Conservation (phyloP, 176 grass and related monocot genomes). For the Pharus latifolius region DNA sequence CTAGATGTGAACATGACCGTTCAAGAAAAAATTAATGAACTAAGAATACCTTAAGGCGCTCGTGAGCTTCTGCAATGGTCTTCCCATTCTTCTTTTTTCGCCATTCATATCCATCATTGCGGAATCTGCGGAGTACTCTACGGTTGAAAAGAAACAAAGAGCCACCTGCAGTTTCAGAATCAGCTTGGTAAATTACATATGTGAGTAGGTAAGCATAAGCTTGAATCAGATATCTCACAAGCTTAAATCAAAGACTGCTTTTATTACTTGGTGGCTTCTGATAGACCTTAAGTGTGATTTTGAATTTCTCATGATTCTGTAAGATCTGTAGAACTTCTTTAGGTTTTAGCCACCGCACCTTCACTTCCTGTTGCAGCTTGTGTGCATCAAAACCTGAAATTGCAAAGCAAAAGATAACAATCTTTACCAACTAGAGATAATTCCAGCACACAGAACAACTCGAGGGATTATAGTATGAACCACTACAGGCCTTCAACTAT, state of each 20-base stretch:
- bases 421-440: background rate
- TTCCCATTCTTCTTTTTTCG: slow-evolving; percentile 63
- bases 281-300: slow-evolving; percentile 30
- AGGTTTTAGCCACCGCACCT: slow-evolving; percentile 71
- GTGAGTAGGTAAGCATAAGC: background rate
- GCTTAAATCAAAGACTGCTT: slow-evolving; percentile 5
- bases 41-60: slow-evolving; percentile 63
- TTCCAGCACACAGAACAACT: background rate
- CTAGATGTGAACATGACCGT: background rate
- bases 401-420: background rate
- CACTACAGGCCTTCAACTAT: background rate
- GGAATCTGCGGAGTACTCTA: slow-evolving; percentile 70
- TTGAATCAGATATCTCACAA: slow-evolving; percentile 17
- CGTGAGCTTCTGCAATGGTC: slow-evolving; percentile 65
- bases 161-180: slow-evolving; percentile 54
- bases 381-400: slow-evolving; percentile 46
- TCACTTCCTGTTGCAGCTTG: slow-evolving; percentile 48
- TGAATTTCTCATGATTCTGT: slow-evolving; percentile 41
- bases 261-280: slow-evolving; percentile 73
- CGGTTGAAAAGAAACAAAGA: slow-evolving; percentile 86
- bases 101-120: slow-evolving; percentile 79
- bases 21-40: background rate
- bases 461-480: background rate
- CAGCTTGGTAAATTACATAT: background rate
- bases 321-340: slow-evolving; percentile 68